These are phyloP conservation scores for Periconia macrospinosa DNA, from an alignment of 2,329 filamentous ascomycete genomes.

Conservation along the genomic window DNA sequence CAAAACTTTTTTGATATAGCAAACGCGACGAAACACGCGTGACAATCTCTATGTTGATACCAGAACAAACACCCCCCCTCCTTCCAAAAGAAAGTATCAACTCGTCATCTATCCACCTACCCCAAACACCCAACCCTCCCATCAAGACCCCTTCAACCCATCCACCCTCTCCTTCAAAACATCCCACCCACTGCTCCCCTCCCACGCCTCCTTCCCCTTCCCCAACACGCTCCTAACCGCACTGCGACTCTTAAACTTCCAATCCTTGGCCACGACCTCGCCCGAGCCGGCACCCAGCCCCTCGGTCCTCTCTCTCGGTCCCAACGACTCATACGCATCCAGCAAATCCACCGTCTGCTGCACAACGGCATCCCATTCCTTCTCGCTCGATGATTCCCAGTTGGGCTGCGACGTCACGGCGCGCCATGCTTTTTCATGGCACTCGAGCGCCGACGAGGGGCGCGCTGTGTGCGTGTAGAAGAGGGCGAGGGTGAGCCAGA, in stretches of 20 bases:
- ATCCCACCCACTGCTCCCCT: conserved; percentile 71
- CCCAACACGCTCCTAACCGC: conserved; percentile 83
- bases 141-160: conserved; percentile 39
- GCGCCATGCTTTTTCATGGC: conserved; percentile 88
- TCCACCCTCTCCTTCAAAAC: conserved; percentile 56
- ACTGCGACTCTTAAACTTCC: conserved; percentile 86
- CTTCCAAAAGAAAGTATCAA: too few relatives aligned
- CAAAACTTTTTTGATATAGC: too few relatives aligned
- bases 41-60: too few relatives aligned
- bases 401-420: conserved; percentile 62
- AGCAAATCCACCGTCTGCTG: conserved; percentile 79
- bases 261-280: conserved; percentile 72
- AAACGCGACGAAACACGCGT: too few relatives aligned
- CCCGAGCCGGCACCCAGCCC: conserved; percentile 52
- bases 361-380: conserved; percentile 73
- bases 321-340: conserved; percentile 78
- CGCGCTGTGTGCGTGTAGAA: conserved; percentile 74
- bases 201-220: conserved; percentile 79
- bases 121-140: too few relatives aligned
- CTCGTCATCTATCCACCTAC: too few relatives aligned
- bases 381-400: conserved; percentile 60
- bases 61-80: too few relatives aligned
- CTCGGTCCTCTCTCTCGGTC: conserved; percentile 52
- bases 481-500: conserved; percentile 75
- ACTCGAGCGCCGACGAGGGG: conserved; percentile 73